phyloP scores from a whole-genome alignment of 768 basidiomycete genomes.

The Lentinula detonsa region DNA sequence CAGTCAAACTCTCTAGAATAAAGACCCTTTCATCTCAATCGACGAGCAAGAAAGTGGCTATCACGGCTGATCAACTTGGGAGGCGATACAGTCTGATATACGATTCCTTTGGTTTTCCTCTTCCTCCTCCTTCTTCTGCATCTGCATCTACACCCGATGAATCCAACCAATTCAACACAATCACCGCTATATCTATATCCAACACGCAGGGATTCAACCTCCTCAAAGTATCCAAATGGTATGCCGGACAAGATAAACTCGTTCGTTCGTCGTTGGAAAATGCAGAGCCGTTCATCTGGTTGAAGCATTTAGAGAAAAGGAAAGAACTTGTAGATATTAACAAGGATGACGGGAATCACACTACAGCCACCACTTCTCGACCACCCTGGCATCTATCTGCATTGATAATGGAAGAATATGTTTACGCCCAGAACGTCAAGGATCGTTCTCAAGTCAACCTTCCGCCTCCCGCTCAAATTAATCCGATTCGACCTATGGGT shows the following conservation, averaged over 20 bases:
- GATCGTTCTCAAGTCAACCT: conserved; percentile 14
- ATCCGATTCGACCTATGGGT: conserved; percentile 20
- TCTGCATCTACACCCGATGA: not conserved
- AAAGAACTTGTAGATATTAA: not conserved
- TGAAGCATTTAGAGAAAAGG: conserved; percentile 52
- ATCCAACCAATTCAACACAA: not conserved
- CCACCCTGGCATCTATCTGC: conserved; percentile 64
- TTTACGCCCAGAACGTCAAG: conserved; percentile 29
- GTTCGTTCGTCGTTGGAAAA: conserved; percentile 50
- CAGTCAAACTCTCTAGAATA: conserved; percentile 56
- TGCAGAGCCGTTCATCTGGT: conserved; percentile 69
- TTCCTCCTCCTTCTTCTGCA: conserved; percentile 15
- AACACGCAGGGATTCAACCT: conserved; percentile 30
- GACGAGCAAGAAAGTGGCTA: conserved; percentile 57
- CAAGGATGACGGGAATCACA: not conserved
- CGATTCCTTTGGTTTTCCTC: conserved; percentile 24
- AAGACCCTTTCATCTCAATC: conserved; percentile 41
- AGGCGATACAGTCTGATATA: conserved; percentile 59
- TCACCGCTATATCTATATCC: not conserved
- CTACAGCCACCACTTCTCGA: conserved; percentile 14
- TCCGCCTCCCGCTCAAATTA: not conserved
- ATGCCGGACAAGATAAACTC: conserved; percentile 38
- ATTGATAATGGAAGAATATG: conserved; percentile 61
- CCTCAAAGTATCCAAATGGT: conserved; percentile 54
- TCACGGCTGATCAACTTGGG: conserved; percentile 58